Evolutionary conservation across 108 stramenopile species (phyloP).

Genomic region (Pseudonitzschia delicatissima): DNA sequence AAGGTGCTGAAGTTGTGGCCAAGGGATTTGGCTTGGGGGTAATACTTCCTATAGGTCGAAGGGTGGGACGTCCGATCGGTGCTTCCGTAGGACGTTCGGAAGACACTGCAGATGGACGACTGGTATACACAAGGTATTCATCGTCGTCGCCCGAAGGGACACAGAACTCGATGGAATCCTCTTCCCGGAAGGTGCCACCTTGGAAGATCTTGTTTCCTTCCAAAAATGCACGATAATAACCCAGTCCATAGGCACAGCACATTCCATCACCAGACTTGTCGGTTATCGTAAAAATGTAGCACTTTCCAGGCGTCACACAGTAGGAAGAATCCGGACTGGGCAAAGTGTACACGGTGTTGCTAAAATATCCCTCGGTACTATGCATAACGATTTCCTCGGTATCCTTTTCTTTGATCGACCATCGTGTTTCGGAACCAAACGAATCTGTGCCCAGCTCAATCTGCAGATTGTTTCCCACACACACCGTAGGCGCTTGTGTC

Average conservation of each 20-base stretch:
- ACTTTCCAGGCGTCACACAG: not conserved
- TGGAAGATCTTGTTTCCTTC: constrained; percentile 26
- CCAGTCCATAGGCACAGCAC: constrained; percentile 34
- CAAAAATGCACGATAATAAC: constrained; percentile 31
- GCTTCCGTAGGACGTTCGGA: too few species aligned
- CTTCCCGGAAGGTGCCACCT: too few species aligned
- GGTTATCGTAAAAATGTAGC: constrained; percentile 1
- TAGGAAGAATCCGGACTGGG: not conserved
- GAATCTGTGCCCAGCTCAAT: not conserved
- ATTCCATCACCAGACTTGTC: constrained; percentile 12
- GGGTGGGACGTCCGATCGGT: too few species aligned
- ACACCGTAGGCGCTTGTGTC: too few species aligned
- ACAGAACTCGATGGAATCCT: too few species aligned
- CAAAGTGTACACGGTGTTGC: not conserved
- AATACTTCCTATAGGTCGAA: too few species aligned
- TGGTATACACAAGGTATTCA: too few species aligned
- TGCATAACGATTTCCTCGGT: not conserved
- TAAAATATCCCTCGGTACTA: not conserved
- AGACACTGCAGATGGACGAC: too few species aligned
- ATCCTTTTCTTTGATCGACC: not conserved
- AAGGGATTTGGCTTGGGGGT: too few species aligned
- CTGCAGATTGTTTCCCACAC: too few species aligned
- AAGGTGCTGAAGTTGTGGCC: too few species aligned
- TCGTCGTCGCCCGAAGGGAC: too few species aligned
- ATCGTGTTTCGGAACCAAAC: constrained; percentile 5